Evolutionary conservation across 805 yeast genomes (phyloP), one percentile per base, ranked within the genome.

Genomic region (Maudiozyma saulgeensis): DNA sequence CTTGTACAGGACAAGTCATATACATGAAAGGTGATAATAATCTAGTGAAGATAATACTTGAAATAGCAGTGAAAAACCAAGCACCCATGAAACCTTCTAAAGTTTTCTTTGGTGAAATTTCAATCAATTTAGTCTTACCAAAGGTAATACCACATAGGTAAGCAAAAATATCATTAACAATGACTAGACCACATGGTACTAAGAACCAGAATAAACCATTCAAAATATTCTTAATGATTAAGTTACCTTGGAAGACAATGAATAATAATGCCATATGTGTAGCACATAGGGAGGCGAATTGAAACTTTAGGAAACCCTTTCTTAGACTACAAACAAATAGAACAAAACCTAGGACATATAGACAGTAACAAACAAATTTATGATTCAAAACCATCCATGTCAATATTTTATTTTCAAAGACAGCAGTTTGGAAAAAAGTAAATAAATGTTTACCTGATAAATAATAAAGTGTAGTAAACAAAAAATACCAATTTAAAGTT

Each of bases 31-130:
- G 76, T 38, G 84, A 72, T 54, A 89, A 72, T 47, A 83, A 62
- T 56, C 78, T 77, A 1, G 95, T 77, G 47, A 89, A 74, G 6
- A 81, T 47, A 26, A 87, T 68, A 0, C 91, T 87, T 53, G 86
- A 81, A 35, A 85, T 53, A 6, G 87, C 82, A 9, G 99, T 93
- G 63, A 93, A 91, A 44, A 88, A 68, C 99, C 99, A 93, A 16
- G 98, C 99, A 47, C 99, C 99, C 45, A 91, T 70, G 61, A 93
- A 93, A 2, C 99, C 99, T 71, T 93, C 99, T 37, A 91, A 89
- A 3, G 99, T 93, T 70, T 93, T 93, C 69, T 93, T 93, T 50
- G 99, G 99, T 12, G 96, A 87, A 54, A 93, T 88, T 46, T 85
- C 88, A 58, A 93, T 87, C 60, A 93, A 78, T 62, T 87, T 96